Base-by-base conservation (phyloP, 164 flowering plant genomes). In the Houttuynia cordata region DNA sequence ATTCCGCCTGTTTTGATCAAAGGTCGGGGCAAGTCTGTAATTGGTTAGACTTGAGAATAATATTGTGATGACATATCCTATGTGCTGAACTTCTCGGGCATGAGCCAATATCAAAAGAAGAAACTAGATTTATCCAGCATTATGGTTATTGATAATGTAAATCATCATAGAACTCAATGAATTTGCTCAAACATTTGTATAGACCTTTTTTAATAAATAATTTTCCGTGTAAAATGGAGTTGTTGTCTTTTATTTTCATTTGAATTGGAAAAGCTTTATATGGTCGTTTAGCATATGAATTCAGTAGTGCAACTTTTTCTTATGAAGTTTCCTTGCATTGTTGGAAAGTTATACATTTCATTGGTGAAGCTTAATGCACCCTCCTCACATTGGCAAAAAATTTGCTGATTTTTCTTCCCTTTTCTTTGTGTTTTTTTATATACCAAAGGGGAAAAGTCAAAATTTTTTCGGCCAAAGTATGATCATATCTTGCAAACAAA, bases 1-100 rank as follows among this genome's bases (percentile, higher is more conserved):
- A 70, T 80, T 14, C 88, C 90, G 71, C 79, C 12, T 61, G 71
- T 59, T 55, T n/a, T 52, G 2, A 54, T 62, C 40, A 51, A 51
- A 50, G 55, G 63, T 13, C 34, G 53, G 1, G 34, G 24, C 23
- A 21, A 30, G 37, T 30, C 37, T 6, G 37, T 30, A 2, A 6
- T 30, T 6, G 37, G 37, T 30, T 30, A 2, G 6, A 30, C 37
- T 30, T 6, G 37, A 30, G 23, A 50, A 15, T 15, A 18, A 17
- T 30, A 54, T 18, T 24, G 59, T 37, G 18, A 21, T 37, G 18
- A 21, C 39, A 8, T 54, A 39, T 23, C 52, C 41, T 7, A 41
- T 20, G 8, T 45, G 58, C 24, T 55, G 39, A 41, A 54, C 10
- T 55, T 55, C 45, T 23, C 59, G 10, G 24, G 57, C 22, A 54